Evolutionary conservation across 2,329 filamentous ascomycete species (phyloP).

Genomic region (Verticillium nubilum): DNA sequence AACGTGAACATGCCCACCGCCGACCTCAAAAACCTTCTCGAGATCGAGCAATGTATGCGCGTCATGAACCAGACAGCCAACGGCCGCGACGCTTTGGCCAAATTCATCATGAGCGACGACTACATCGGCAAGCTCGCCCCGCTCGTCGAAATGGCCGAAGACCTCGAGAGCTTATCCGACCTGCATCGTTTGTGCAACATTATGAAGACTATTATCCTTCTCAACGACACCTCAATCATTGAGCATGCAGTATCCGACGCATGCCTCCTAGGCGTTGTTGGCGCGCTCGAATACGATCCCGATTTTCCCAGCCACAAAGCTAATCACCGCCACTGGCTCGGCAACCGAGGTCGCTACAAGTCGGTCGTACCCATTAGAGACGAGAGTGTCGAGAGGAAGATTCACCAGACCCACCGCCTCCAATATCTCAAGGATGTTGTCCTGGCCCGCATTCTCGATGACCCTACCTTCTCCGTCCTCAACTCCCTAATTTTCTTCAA

Average conservation of each 20-base stretch:
- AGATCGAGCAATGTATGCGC: constrained; percentile 82
- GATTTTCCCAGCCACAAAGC: constrained; percentile 97
- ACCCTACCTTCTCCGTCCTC: constrained; percentile 94
- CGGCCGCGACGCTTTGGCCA: constrained; percentile 80
- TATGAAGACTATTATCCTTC: constrained; percentile 90
- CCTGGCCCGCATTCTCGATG: constrained; percentile 89
- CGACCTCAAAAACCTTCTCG: constrained; percentile 73
- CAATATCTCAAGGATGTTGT: constrained; percentile 99
- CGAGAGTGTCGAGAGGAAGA: constrained; percentile 75
- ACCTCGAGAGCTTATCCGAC: constrained; percentile 80
- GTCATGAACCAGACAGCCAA: constrained; percentile 66
- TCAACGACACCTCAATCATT: constrained; percentile 93
- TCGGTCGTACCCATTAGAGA: constrained; percentile 94
- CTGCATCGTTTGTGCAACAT: constrained; percentile 93
- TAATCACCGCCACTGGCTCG: constrained; percentile 90
- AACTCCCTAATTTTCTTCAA: constrained; percentile 99
- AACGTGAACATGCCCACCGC: constrained; percentile 71
- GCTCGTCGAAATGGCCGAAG: constrained; percentile 82
- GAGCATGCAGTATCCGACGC: constrained; percentile 89
- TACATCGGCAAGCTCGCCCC: constrained; percentile 86
- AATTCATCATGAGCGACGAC: constrained; percentile 78
- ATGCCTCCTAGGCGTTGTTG: constrained; percentile 85
- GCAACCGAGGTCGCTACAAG: constrained; percentile 85
- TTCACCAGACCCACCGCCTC: constrained; percentile 91
- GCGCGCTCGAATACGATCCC: constrained; percentile 94